Evolutionary conservation across 225 moss, liverwort and hornwort species (phyloP).

Genomic region (Asterella californica): DNA sequence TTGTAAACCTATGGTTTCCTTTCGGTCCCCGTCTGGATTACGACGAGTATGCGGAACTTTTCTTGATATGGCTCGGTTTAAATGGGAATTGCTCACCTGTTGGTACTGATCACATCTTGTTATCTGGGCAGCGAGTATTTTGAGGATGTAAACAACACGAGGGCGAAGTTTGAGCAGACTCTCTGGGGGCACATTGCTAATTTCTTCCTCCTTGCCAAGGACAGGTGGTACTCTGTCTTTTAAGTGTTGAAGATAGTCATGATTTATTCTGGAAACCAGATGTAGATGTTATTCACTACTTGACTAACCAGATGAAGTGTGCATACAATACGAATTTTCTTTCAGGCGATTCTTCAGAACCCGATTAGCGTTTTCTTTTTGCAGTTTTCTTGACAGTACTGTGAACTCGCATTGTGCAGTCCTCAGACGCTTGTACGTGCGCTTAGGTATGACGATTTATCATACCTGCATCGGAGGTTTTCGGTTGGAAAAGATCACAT

Average conservation of each 20-base stretch:
- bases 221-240: constrained; percentile 53
- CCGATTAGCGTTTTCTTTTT: background rate
- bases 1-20: too few relatives aligned
- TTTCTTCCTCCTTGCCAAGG: constrained; percentile 90
- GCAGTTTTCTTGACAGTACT: background rate
- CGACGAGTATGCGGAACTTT: background rate
- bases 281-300: too few relatives aligned
- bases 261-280: background rate
- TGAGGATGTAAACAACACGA: constrained; percentile 96
- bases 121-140: constrained; percentile 73
- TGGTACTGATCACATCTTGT: background rate
- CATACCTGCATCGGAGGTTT: background rate
- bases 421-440: constrained; percentile 98
- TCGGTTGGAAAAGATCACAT: background rate
- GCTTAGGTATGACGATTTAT: constrained; percentile 51
- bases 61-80: background rate
- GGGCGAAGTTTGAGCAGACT: constrained; percentile 88
- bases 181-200: constrained; percentile 83
- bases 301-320: too few relatives aligned
- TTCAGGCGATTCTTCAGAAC: background rate
- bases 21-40: background rate
- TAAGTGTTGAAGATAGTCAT: background rate
- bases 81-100: background rate
- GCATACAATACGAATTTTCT: background rate
- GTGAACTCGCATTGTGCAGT: constrained; percentile 52